Conservation (phyloP, 371 early-diverging fungal genomes). For the Mortierella sp. region DNA sequence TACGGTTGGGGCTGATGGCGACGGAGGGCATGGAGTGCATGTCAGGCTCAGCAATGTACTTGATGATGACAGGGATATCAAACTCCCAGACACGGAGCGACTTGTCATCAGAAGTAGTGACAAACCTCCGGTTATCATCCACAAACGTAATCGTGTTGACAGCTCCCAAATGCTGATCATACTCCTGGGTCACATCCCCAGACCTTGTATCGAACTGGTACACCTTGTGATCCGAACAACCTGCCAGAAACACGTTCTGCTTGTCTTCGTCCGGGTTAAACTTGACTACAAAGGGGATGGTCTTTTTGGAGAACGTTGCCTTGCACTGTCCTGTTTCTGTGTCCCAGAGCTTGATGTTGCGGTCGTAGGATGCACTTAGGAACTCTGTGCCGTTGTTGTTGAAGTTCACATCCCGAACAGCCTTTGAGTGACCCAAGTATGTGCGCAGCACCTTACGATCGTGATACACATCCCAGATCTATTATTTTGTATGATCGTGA, state of each 20-base stretch:
- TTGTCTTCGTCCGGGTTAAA: constrained; percentile 93
- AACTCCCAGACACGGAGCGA: constrained; percentile 97
- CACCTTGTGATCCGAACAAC: constrained; percentile 94
- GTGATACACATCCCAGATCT: constrained; percentile 96
- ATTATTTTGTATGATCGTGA: constrained; percentile 23
- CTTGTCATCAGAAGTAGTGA: constrained; percentile 97
- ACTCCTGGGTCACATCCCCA: constrained; percentile 92
- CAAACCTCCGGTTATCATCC: constrained; percentile 93
- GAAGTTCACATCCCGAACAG: constrained; percentile 94
- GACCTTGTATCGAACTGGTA: constrained; percentile 84
- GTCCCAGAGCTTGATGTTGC: constrained; percentile 96
- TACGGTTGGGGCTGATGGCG: constrained; percentile 88
- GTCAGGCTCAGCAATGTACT: constrained; percentile 95
- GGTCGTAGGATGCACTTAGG: constrained; percentile 92
- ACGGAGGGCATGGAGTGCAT: constrained; percentile 98
- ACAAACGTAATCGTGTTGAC: constrained; percentile 97
- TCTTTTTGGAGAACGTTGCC: constrained; percentile 80
- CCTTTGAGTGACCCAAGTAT: constrained; percentile 93
- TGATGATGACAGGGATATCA: constrained; percentile 97
- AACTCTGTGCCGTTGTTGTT: constrained; percentile 89
- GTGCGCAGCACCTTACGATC: constrained; percentile 89
- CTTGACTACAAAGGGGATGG: constrained; percentile 89
- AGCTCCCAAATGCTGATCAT: constrained; percentile 96
- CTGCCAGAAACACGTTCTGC: constrained; percentile 89
- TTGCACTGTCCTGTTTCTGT: constrained; percentile 96